Conservation (phyloP, 1,284 basidiomycete genomes). For the Sporisorium exsertum region DNA sequence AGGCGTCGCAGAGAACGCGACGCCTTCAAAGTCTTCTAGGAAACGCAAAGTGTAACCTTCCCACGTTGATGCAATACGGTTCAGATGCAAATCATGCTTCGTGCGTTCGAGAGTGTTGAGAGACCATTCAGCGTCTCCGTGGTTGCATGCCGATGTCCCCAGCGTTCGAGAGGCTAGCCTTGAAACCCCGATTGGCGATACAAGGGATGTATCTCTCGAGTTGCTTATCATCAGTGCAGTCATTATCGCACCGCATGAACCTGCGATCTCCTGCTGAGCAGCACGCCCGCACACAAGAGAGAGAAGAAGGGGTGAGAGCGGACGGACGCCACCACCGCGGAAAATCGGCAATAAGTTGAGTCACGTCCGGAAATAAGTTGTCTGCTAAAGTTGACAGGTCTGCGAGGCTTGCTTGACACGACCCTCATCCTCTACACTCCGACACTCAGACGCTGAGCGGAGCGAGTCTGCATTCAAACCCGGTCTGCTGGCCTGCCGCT, state of each 20-base stretch:
- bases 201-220: too few species aligned
- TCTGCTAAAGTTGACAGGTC: constrained; percentile 2
- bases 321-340: not conserved
- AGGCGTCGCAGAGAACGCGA: not conserved
- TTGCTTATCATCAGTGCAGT: too few species aligned
- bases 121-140: too few species aligned
- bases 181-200: too few species aligned
- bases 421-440: not conserved
- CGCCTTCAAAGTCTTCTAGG: constrained; percentile 28
- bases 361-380: constrained; percentile 2
- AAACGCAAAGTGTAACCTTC: constrained; percentile 32
- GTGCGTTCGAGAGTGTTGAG: not conserved
- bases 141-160: too few species aligned
- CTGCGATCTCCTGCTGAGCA: too few species aligned
- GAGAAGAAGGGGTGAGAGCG: too few species aligned
- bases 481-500: not conserved
- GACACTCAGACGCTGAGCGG: not conserved
- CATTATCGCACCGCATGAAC: too few species aligned
- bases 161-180: too few species aligned
- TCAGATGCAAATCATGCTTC: not conserved
- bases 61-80: not conserved
- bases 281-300: not conserved
- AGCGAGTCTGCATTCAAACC: not conserved
- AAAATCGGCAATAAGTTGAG: constrained; percentile 2
- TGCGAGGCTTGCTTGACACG: not conserved